Evolutionary conservation across 768 basidiomycete species (phyloP), one percentile per base, ranked within the genome.

Genomic region (Candolleomyces aberdarensis): DNA sequence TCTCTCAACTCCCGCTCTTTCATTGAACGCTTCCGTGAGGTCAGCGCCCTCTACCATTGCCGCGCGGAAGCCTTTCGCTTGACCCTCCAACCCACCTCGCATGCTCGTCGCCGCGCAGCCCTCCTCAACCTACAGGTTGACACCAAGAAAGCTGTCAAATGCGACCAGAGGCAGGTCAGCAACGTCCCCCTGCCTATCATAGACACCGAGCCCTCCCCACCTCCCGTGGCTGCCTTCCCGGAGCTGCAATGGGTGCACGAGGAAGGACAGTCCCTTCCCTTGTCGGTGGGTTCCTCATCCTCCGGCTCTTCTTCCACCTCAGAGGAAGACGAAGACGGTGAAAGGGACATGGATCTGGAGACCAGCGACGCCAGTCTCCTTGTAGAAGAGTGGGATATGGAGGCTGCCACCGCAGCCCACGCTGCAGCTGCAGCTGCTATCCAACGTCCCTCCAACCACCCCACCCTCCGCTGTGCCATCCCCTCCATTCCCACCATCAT

Each of bases 51-150:
- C 51, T 79, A 80, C 68, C 46, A 64, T 36, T 64, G 62, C 19
- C 68, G 82, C 57, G 82, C 83, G 3, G 67, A 68, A 36, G 66
- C 68, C 43, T 67, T 74, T 26, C 82, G 83, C 53, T 64, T 63
- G 22, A 61, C 71, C 3, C 68, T 71, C 5, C 69, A 52, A 9
- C 77, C 74, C 15, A 80, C 80, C 0, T 64, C 75, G 62, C 82
- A 81, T 65, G 85, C 85, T 10, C 80, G 77, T 58, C 75, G 68
- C n/a, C 80, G 73, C 26, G 85, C 85, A 4, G 64, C 61, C 13
- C 61, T 61, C 14, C 75, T 80, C n/a, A 75, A 78, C 31, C 80
- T 86, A 39, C 64, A 60, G 6, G 71, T 87, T 52, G 74, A 82
- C 70, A 76, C 79, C 26, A 63, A 67, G 15, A 72, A 68, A 26